A percentile compares a stretch with the other conserved stretches of the same genome.
Conservation (phyloP, 2,329 filamentous ascomycete species). For the Fusarium clavum region DNA sequence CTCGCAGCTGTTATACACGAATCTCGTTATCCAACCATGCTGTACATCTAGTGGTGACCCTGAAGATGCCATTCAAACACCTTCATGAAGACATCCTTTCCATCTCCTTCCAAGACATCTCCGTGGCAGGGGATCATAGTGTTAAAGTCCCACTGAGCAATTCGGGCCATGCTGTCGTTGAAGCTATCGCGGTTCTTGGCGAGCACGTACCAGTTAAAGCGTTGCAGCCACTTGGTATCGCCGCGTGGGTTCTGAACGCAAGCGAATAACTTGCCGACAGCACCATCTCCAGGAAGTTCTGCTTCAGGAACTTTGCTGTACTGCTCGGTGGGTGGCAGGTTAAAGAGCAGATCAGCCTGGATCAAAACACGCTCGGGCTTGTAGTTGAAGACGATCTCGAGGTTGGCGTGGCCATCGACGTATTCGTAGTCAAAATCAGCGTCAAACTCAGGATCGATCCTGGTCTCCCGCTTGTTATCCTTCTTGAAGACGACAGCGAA, state of each 20-base stretch:
- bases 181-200: constrained; percentile 75
- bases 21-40: neutral
- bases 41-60: constrained; percentile 40
- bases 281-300: constrained; percentile 49
- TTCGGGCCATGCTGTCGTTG: constrained; percentile 74
- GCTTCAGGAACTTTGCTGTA: constrained; percentile 73
- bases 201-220: constrained; percentile 83
- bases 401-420: constrained; percentile 81
- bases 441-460: constrained; percentile 83
- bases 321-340: constrained; percentile 88
- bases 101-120: constrained; percentile 81
- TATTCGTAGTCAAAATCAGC: constrained; percentile 88
- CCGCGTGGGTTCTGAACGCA: constrained; percentile 71
- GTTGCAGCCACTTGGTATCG: constrained; percentile 78
- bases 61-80: constrained; percentile 85
- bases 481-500: constrained; percentile 77
- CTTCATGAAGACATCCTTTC: constrained; percentile 80
- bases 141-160: constrained; percentile 85
- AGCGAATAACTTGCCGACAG: constrained; percentile 59
- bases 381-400: constrained; percentile 89
- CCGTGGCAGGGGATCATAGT: constrained; percentile 93
- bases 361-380: constrained; percentile 83
- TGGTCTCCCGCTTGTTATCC: constrained; percentile 62
- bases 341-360: constrained; percentile 92
- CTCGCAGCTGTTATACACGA: neutral